Evolutionary conservation across 2,329 filamentous ascomycete genomes (phyloP).

Genomic region (Zymoseptoria ardabiliae): DNA sequence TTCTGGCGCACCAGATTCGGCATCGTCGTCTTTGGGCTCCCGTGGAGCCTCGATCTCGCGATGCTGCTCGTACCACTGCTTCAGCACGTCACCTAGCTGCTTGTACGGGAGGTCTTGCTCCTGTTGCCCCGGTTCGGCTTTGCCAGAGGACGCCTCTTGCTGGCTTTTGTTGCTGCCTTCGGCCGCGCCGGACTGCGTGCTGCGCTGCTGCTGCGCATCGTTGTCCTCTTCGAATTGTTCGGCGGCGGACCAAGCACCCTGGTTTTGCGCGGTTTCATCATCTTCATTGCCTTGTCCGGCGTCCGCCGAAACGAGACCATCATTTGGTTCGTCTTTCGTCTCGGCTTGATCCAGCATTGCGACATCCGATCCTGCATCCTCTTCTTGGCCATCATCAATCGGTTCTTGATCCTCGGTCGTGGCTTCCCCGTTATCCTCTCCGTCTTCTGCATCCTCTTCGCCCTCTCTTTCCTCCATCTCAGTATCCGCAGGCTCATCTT

Average conservation of each 20-base stretch:
- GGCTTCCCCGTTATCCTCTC: slow-evolving; percentile 16
- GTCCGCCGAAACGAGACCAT: slow-evolving; percentile 42
- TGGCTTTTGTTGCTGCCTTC: slow-evolving; percentile 15
- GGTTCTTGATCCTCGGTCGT: slow-evolving; percentile 29
- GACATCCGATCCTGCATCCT: slow-evolving; percentile 35
- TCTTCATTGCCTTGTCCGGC: slow-evolving; percentile 35
- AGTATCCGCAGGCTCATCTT: slow-evolving; percentile 16
- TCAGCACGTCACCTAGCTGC: slow-evolving; percentile 85
- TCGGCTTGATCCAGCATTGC: slow-evolving; percentile 31
- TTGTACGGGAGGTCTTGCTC: slow-evolving; percentile 66
- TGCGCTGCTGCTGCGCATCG: slow-evolving; percentile 15
- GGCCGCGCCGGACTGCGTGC: slow-evolving; percentile 18
- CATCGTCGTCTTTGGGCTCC: slow-evolving; percentile 44
- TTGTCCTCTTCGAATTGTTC: slow-evolving; percentile 27
- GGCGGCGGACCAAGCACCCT: slow-evolving; percentile 34
- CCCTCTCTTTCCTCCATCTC: slow-evolving; percentile 17
- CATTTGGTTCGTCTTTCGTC: slow-evolving; percentile 36
- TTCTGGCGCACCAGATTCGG: slow-evolving; percentile 41
- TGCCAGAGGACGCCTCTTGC: slow-evolving; percentile 12
- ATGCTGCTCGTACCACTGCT: slow-evolving; percentile 86
- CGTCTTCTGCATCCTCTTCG: slow-evolving; percentile 12
- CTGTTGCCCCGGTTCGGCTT: slow-evolving; percentile 10
- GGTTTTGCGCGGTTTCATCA: slow-evolving; percentile 30
- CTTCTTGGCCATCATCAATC: slow-evolving; percentile 31
- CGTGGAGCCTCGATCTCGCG: slow-evolving; percentile 63